A percentile compares a stretch with the other conserved stretches of the same genome.
These are phyloP conservation scores for Pisolithus marmoratus DNA, from an alignment of 768 basidiomycete genomes.

Conservation along the genomic window DNA sequence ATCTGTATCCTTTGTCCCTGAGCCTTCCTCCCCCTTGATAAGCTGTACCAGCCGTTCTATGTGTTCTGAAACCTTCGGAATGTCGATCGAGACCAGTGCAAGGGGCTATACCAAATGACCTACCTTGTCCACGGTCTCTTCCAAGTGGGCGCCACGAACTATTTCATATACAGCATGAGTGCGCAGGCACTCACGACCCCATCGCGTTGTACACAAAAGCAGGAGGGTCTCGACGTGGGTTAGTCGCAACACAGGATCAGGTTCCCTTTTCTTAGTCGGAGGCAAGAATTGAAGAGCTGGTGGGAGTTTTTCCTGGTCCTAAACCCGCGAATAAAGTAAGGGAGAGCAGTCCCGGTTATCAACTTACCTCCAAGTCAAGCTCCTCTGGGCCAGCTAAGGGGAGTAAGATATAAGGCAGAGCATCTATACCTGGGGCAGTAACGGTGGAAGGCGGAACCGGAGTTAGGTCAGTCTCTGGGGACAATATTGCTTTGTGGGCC, in stretches of 20 bases:
- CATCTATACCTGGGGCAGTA: conserved; percentile 72
- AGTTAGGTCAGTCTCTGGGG: conserved; percentile 52
- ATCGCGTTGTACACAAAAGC: conserved; percentile 81
- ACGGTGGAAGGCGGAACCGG: conserved; percentile 52
- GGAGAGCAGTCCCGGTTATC: background rate
- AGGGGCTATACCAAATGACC: conserved; percentile 11
- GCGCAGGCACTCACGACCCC: conserved; percentile 80
- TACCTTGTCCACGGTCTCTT: conserved; percentile 76
- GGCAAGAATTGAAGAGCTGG: conserved; percentile 84
- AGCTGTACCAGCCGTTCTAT: conserved; percentile 85
- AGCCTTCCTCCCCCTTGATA: conserved; percentile 73
- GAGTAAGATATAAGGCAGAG: conserved; percentile 77
- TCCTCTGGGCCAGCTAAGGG: conserved; percentile 96
- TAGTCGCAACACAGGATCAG: conserved; percentile 67
- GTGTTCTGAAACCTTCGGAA: conserved; percentile 68
- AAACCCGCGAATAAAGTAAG: conserved; percentile 3
- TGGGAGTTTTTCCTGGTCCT: conserved; percentile 89
- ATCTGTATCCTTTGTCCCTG: conserved; percentile 37
- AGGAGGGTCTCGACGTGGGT: conserved; percentile 88
- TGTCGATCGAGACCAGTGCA: background rate
- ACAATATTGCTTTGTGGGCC: conserved; percentile 67
- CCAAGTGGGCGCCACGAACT: conserved; percentile 68
- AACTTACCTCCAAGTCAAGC: conserved; percentile 76
- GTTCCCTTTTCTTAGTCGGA: conserved; percentile 76
- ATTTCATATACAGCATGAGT: conserved; percentile 83